phyloP scores from a whole-genome alignment of 2,329 filamentous ascomycete genomes.

The Verticillium alfalfae region DNA sequence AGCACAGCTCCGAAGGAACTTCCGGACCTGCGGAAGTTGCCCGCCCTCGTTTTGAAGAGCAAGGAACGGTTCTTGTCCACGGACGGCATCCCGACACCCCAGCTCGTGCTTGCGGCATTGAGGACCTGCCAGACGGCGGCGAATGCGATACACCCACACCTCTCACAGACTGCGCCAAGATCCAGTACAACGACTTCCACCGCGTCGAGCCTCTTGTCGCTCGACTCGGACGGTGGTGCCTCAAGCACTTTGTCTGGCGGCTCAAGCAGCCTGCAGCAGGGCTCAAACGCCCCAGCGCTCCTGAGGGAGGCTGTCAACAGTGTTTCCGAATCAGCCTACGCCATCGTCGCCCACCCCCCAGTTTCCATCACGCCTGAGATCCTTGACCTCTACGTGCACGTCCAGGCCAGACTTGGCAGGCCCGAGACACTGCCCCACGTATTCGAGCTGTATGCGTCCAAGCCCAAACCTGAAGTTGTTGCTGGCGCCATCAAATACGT shows the following conservation, averaged over 20 bases:
- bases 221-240: conserved; percentile 19
- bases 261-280: conserved; percentile 3
- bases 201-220: conserved; percentile 25
- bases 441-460: conserved; percentile 77
- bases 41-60: conserved; percentile 34
- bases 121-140: conserved; percentile 39
- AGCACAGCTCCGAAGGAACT: conserved; percentile 14
- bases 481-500: conserved; percentile 55
- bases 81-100: conserved; percentile 36
- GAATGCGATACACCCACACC: conserved; percentile 33
- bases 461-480: conserved; percentile 63
- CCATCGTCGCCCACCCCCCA: conserved; percentile 65
- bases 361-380: conserved; percentile 74
- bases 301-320: conserved; percentile 40
- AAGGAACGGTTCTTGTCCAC: conserved; percentile 36
- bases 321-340: conserved; percentile 58
- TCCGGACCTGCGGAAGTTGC: conserved; percentile 32
- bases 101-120: conserved; percentile 36
- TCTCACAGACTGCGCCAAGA: conserved; percentile 30
- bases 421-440: conserved; percentile 74
- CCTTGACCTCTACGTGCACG: conserved; percentile 68
- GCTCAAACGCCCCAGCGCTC: conserved; percentile 12
- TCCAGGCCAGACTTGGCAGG: conserved; percentile 67
- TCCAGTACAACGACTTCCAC: conserved; percentile 37
- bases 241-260: not conserved